These are phyloP conservation scores for Cordyceps pruinosa DNA, from an alignment of 2,329 filamentous ascomycete species.

Conservation along the genomic window DNA sequence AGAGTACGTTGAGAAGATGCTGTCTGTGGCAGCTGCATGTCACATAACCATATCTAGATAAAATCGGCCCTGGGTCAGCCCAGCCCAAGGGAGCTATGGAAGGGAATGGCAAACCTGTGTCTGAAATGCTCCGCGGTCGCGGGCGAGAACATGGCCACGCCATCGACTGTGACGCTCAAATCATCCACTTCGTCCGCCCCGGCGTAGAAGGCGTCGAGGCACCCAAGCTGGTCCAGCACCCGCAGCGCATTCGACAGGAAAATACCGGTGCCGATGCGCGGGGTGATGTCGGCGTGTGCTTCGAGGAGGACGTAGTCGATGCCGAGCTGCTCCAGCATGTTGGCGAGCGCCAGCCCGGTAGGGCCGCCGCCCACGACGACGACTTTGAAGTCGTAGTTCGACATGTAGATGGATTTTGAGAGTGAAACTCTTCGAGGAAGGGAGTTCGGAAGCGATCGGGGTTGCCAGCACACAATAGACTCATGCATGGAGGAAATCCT, in stretches of 20 bases:
- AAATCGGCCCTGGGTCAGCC: too few relatives aligned
- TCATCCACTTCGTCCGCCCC: not conserved
- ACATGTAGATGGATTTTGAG: not conserved
- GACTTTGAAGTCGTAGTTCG: conserved; percentile 10
- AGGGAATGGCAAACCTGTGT: not conserved
- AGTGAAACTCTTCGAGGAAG: too few relatives aligned
- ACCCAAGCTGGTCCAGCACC: conserved; percentile 42
- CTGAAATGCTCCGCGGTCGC: conserved; percentile 1
- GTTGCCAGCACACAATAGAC: not conserved
- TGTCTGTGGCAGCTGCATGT: conserved; percentile 21
- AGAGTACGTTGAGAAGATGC: conserved; percentile 26
- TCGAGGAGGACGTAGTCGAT: conserved; percentile 47
- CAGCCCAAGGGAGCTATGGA: too few relatives aligned
- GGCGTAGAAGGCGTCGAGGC: conserved; percentile 19
- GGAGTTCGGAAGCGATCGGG: not conserved
- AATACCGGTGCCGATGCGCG: conserved; percentile 41
- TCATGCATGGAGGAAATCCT: too few relatives aligned
- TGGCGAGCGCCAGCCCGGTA: conserved; percentile 30
- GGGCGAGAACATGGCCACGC: not conserved
- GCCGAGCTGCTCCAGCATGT: conserved; percentile 34
- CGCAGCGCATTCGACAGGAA: conserved; percentile 37
- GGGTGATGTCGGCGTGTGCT: conserved; percentile 32
- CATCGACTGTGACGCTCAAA: not conserved
- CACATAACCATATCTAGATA: conserved; percentile 1
- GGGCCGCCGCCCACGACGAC: conserved; percentile 42